These are phyloP conservation scores for Globisporangium barbulae DNA, from an alignment of 352 stramenopile species.

Conservation along the genomic window DNA sequence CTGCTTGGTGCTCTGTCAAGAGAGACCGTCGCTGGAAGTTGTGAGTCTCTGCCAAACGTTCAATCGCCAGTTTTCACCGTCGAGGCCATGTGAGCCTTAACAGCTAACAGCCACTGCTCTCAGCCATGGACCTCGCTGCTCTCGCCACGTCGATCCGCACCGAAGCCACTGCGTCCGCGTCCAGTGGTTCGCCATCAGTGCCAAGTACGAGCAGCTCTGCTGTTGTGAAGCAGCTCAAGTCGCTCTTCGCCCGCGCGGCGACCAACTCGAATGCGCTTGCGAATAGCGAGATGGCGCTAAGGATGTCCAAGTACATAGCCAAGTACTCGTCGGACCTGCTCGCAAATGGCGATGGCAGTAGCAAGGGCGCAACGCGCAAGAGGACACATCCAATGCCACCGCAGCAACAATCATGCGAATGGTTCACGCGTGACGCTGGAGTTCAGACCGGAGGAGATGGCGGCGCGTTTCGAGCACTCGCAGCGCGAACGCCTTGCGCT, in stretches of 20 bases:
- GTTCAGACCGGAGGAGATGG: neutral
- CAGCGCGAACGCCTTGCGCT: no score
- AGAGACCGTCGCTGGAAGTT: neutral
- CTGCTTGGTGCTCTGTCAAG: neutral
- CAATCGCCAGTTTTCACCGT: neutral
- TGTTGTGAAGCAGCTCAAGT: neutral
- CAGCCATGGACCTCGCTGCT: neutral
- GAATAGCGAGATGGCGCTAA: neutral
- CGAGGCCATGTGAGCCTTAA: neutral
- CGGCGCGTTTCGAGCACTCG: neutral
- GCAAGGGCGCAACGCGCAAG: neutral
- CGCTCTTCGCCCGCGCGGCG: neutral
- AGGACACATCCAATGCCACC: neutral
- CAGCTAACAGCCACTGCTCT: neutral
- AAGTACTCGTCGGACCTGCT: constrained; percentile 2
- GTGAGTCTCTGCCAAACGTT: neutral
- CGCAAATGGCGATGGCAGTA: neutral
- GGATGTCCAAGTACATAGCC: constrained; percentile 1
- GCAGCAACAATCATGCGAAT: neutral
- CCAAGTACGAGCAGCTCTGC: neutral
- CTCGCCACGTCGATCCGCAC: neutral
- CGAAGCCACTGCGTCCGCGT: neutral
- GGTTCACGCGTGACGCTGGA: neutral
- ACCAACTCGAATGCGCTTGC: constrained; percentile 1
- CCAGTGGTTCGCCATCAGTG: neutral